These are phyloP conservation scores for Cryptosporidium tyzzeri DNA, from an alignment of 169 alveolate genomes.

Conservation along the genomic window DNA sequence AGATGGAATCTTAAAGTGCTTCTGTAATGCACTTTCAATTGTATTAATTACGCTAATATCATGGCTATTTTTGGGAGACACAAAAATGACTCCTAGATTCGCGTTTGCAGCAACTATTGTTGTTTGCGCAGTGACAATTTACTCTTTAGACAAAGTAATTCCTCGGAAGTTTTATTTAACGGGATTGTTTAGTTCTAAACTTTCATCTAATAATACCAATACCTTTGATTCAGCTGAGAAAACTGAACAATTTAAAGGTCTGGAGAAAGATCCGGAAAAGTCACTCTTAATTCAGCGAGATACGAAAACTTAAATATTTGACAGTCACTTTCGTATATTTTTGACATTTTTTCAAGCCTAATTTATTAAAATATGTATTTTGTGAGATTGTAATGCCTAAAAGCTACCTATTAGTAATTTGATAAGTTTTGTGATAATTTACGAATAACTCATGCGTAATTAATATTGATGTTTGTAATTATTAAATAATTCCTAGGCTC, in stretches of 20 bases:
- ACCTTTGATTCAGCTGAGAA: neutral
- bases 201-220: neutral
- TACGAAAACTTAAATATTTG: neutral
- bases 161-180: neutral
- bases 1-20: conserved; percentile 49
- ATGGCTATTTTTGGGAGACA: conserved; percentile 55
- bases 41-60: conserved; percentile 28
- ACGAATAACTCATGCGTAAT: neutral
- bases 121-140: conserved; percentile 35
- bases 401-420: neutral
- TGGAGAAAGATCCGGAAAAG: neutral
- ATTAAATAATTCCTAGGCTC: neutral
- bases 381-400: neutral
- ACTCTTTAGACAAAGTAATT: conserved; percentile 47
- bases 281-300: neutral
- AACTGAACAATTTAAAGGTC: neutral
- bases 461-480: neutral
- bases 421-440: no score
- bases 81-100: conserved; percentile 38
- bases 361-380: no score
- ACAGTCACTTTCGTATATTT: neutral
- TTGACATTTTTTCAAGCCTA: no score
- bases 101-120: conserved; percentile 57
- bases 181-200: neutral
- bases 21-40: conserved; percentile 60